These are phyloP conservation scores for Dothideomycetes sp. DNA, from an alignment of 2,329 filamentous ascomycete genomes.

Conservation along the genomic window DNA sequence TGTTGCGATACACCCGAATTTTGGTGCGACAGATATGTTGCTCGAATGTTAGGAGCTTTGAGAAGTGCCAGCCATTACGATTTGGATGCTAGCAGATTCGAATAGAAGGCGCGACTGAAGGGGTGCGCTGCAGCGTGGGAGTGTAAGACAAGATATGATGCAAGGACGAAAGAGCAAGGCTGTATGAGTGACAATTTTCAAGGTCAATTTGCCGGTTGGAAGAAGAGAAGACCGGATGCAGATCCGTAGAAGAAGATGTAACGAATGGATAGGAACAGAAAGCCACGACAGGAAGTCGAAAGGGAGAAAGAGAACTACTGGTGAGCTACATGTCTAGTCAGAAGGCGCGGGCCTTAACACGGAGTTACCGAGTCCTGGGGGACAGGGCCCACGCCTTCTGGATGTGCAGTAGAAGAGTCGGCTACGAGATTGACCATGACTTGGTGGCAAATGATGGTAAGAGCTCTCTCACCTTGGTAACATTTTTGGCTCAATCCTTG, in stretches of 20 bases:
- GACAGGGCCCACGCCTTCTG: constrained; percentile 9
- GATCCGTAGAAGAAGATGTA: constrained; percentile 4
- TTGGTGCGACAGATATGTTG: background rate
- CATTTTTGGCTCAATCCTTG: constrained; percentile 14
- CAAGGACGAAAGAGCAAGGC: constrained; percentile 1
- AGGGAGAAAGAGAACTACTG: constrained; percentile 9
- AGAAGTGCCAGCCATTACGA: constrained; percentile 6
- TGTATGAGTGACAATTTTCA: too few relatives aligned
- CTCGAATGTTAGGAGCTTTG: constrained; percentile 5
- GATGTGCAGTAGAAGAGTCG: constrained; percentile 13
- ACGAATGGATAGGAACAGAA: constrained; percentile 6
- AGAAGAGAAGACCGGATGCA: constrained; percentile 1
- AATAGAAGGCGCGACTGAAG: background rate
- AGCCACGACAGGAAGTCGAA: constrained; percentile 7
- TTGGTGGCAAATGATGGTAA: constrained; percentile 9
- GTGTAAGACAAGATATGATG: constrained; percentile 3
- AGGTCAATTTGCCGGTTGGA: background rate
- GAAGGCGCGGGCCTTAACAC: constrained; percentile 12
- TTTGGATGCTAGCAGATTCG: background rate
- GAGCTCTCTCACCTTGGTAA: constrained; percentile 4
- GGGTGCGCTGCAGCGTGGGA: constrained; percentile 2
- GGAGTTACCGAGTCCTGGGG: constrained; percentile 12
- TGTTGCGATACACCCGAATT: too few relatives aligned
- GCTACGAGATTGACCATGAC: constrained; percentile 12
- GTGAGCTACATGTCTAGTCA: constrained; percentile 7